Evolutionary conservation across 257 asterid species (phyloP).

Genomic region (Thymus mandschuricus): DNA sequence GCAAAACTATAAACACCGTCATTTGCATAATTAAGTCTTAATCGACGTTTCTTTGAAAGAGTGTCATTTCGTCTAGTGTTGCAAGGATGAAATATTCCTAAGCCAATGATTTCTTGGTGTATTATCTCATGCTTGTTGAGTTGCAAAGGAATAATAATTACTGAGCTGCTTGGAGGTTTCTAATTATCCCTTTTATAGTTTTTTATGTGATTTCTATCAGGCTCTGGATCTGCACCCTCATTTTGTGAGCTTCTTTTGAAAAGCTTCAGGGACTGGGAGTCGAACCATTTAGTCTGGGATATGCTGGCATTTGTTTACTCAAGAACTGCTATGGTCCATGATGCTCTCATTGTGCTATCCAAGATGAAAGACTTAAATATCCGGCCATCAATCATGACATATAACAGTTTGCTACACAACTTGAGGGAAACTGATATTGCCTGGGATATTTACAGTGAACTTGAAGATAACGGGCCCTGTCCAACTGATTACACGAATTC

Average conservation of each 20-base stretch:
- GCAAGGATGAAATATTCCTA: background rate
- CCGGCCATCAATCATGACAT: slow-evolving; percentile 61
- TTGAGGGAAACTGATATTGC: slow-evolving; percentile 56
- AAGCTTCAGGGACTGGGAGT: slow-evolving; percentile 52
- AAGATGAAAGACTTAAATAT: slow-evolving; percentile 67
- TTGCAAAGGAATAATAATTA: slow-evolving; percentile 22
- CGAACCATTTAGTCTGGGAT: slow-evolving; percentile 67
- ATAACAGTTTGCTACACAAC: slow-evolving; percentile 65
- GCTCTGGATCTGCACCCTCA: slow-evolving; percentile 75
- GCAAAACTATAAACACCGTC: background rate
- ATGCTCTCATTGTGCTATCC: slow-evolving; percentile 62
- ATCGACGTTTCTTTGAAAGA: background rate
- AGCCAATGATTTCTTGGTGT: background rate
- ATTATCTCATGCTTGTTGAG: slow-evolving; percentile 14
- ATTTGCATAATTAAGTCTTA: background rate
- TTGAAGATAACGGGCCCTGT: slow-evolving; percentile 46
- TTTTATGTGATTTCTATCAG: slow-evolving; percentile 61
- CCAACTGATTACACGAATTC: slow-evolving; percentile 62
- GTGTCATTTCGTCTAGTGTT: background rate
- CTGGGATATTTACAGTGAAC: slow-evolving; percentile 57
- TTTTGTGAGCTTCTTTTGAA: slow-evolving; percentile 62
- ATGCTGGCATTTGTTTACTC: slow-evolving; percentile 67
- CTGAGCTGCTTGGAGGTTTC: slow-evolving; percentile 29
- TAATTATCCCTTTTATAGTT: slow-evolving; percentile 48
- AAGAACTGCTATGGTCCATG: slow-evolving; percentile 59